phyloP scores from a whole-genome alignment of 1,139 yeast species.

The Pichia sp. region DNA sequence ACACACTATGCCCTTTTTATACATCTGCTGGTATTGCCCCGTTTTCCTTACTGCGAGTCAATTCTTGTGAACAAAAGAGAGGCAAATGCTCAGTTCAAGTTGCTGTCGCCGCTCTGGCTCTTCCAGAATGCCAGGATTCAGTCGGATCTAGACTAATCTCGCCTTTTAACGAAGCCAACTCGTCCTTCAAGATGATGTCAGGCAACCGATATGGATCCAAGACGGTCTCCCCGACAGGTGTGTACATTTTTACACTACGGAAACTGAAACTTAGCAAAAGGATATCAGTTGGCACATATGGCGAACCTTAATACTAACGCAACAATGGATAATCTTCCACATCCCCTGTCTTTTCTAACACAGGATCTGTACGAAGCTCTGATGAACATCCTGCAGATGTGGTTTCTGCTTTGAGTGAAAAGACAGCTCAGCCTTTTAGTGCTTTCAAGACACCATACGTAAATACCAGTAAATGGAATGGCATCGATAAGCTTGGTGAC shows the following conservation, averaged over 20 bases:
- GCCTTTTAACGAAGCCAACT: no score
- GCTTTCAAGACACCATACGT: constrained; percentile 44
- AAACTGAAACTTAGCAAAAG: no score
- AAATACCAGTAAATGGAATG: constrained; percentile 42
- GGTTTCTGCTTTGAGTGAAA: constrained; percentile 31
- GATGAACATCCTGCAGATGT: constrained; percentile 3
- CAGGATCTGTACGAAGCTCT: constrained; percentile 1
- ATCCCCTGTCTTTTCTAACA: not conserved
- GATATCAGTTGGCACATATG: no score
- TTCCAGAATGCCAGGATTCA: no score
- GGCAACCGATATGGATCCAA: constrained; percentile 1
- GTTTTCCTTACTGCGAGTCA: not conserved
- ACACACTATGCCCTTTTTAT: not conserved
- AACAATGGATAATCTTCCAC: not conserved
- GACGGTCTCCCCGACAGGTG: constrained; percentile 8
- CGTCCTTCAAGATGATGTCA: not conserved
- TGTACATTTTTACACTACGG: not conserved
- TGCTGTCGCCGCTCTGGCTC: not conserved
- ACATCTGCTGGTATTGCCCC: not conserved
- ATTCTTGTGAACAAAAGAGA: not conserved
- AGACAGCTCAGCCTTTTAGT: constrained; percentile 38
- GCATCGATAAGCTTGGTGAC: constrained; percentile 30
- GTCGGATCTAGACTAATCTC: no score
- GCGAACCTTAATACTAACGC: no score
- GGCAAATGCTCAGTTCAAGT: not conserved